Percentiles rank a stretch among this genome's conserved stretches.
Evolutionary conservation across 2,329 filamentous ascomycete genomes (phyloP).

Genomic region (Ceratocystis lukuohia): DNA sequence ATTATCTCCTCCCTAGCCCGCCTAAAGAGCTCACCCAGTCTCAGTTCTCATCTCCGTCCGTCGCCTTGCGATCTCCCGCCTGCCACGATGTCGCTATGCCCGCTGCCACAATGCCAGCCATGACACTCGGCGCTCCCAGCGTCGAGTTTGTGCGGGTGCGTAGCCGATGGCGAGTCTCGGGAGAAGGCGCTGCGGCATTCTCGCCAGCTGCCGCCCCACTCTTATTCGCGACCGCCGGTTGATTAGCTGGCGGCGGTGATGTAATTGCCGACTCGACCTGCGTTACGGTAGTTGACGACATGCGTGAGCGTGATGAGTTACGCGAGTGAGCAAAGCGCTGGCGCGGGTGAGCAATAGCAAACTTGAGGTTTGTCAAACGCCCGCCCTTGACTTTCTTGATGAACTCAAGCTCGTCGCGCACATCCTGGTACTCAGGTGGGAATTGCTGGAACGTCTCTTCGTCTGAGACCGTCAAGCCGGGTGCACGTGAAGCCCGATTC

Average conservation of each 20-base stretch:
- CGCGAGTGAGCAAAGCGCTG: constrained; percentile 35
- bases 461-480: constrained; percentile 48
- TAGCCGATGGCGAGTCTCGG: constrained; percentile 39
- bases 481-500: constrained; percentile 34
- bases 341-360: constrained; percentile 61
- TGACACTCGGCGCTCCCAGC: constrained; percentile 60
- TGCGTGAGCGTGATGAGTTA: constrained; percentile 50
- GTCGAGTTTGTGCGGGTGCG: constrained; percentile 56
- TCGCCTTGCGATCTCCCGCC: constrained; percentile 42
- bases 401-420: constrained; percentile 69
- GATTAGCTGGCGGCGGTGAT: constrained; percentile 30
- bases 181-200: constrained; percentile 25
- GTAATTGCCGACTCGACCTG: constrained; percentile 36
- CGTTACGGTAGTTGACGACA: constrained; percentile 43
- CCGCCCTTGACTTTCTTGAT: constrained; percentile 70
- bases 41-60: constrained; percentile 22
- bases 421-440: constrained; percentile 58
- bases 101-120: constrained; percentile 72
- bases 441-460: constrained; percentile 54
- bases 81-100: constrained; percentile 67
- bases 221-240: constrained; percentile 38
- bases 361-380: constrained; percentile 67
- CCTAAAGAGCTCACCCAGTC: neutral
- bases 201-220: constrained; percentile 32
- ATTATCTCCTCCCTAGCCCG: no score